Evolutionary conservation across 2,329 filamentous ascomycete genomes (phyloP), one percentile per base, ranked within the genome.

Genomic region (Coniochaeta ligniaria): DNA sequence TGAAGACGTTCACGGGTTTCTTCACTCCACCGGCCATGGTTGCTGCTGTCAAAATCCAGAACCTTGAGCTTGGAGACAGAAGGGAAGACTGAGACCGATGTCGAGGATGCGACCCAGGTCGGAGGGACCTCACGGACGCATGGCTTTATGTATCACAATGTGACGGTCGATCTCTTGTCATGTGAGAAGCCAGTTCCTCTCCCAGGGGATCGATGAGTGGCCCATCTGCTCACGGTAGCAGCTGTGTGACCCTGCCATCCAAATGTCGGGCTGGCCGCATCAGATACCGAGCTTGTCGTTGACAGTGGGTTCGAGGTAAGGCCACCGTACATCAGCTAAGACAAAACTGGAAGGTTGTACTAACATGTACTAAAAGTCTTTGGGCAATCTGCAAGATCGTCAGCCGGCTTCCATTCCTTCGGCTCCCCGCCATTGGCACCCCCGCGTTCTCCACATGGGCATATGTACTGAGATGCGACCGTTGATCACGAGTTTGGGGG

Each of bases 1-100:
- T 82, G 76, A 91, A 92, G 68, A 91, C 77, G 67, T 84, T 83
- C 72, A 83, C 76, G 61, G 81, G 80, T 67, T 81, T 83, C 73
- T 83, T 83, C 61, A 78, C 77, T 62, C 77, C 78, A 63, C 78
- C 78, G 59, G 78, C 78, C 79, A 82, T 82, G 59, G 28, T 76
- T 57, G 54, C n/a, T 57, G 54, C 11, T 38, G 17, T 36, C 16
- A 36, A 57, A 31, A n/a, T 35, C n/a, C 12, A 14, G 28, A 38
- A 17, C n/a, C 17, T 36, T 35, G n/a, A 17, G 17, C 12, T 36
- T 36, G 7, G 35, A 9, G 31, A 5, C 11, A 24, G 31, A 17
- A 36, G n/a, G 17, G 31, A 36, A 28, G 2, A 22, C 22, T 3
- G 22, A 52, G 47, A 28, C 24, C 20, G 20, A 52, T 52, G 16